Evolutionary conservation across 805 yeast species (phyloP).

Genomic region (Yamadazyma tumulicola): DNA sequence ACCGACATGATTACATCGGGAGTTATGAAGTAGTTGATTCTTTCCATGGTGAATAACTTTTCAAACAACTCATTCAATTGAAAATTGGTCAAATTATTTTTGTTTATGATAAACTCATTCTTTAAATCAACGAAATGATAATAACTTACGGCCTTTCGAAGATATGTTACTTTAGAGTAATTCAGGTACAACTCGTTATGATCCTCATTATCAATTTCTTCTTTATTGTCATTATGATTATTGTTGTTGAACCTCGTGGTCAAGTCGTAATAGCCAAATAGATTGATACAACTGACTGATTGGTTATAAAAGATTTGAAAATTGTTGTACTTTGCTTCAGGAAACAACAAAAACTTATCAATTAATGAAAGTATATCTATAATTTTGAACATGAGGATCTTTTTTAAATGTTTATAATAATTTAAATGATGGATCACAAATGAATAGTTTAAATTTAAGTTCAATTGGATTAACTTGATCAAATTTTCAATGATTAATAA

Average conservation of each 20-base stretch:
- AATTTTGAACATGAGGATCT: slow-evolving; percentile 23
- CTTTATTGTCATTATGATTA: slow-evolving; percentile 12
- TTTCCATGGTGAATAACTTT: slow-evolving; percentile 24
- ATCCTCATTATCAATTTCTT: slow-evolving; percentile 10
- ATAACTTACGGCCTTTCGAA: slow-evolving; percentile 25
- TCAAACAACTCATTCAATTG: slow-evolving; percentile 32
- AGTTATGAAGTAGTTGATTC: slow-evolving; percentile 19
- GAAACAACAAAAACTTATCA: slow-evolving; percentile 18
- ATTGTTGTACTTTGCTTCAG: slow-evolving; percentile 15
- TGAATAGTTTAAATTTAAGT: slow-evolving; percentile 38
- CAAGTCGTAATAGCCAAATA: slow-evolving; percentile 28
- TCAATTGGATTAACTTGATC: slow-evolving; percentile 17
- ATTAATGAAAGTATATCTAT: slow-evolving; percentile 24
- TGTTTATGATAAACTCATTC: slow-evolving; percentile 13
- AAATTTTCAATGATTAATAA: slow-evolving; percentile 27
- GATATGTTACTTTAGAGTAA: slow-evolving; percentile 27
- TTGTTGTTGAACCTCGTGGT: slow-evolving; percentile 22
- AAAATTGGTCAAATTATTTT: slow-evolving; percentile 13
- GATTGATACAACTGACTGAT: slow-evolving; percentile 24
- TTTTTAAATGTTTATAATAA: slow-evolving; percentile 38
- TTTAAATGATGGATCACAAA: slow-evolving; percentile 47
- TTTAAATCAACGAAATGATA: slow-evolving; percentile 28
- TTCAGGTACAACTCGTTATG: slow-evolving; percentile 11
- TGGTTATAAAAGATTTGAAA: slow-evolving; percentile 29
- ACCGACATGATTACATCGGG: slow-evolving; percentile 14